Conservation (phyloP, 2,329 filamentous ascomycete genomes). For the Xylaria sp. region DNA sequence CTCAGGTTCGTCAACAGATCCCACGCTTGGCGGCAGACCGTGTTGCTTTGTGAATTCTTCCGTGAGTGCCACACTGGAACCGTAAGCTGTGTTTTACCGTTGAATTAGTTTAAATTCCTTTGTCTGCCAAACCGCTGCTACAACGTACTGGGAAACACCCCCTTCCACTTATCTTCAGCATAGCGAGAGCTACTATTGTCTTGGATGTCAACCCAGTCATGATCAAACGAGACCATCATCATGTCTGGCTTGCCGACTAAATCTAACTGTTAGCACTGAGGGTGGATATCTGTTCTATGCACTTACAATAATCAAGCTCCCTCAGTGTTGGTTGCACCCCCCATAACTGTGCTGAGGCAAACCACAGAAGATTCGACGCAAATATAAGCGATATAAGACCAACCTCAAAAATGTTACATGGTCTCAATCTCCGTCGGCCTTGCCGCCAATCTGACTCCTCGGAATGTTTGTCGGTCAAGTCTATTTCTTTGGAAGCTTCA, state of each 20-base stretch:
- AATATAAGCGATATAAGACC: background rate
- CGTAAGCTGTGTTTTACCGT: background rate
- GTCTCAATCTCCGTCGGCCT: background rate
- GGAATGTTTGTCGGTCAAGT: background rate
- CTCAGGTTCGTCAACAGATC: background rate
- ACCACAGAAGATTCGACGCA: constrained; percentile 3
- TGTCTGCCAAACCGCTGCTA: background rate
- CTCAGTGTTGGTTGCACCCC: background rate
- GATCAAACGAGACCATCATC: constrained; percentile 3
- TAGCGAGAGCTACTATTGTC: constrained; percentile 1
- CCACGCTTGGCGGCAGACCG: background rate
- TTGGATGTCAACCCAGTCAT: constrained; percentile 1
- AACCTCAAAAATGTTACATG: background rate
- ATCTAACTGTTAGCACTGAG: background rate
- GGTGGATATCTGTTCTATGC: background rate
- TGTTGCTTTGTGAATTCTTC: background rate
- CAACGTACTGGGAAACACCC: constrained; percentile 5
- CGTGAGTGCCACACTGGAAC: constrained; percentile 1
- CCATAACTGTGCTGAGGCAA: background rate
- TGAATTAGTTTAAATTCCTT: background rate
- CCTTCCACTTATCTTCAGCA: constrained; percentile 9
- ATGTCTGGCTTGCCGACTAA: constrained; percentile 3
- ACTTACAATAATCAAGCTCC: constrained; percentile 5
- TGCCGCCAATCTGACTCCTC: background rate
- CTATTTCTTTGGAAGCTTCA: background rate